phyloP scores from a whole-genome alignment of 768 basidiomycete genomes.

The Dioszegia aurantiaca region DNA sequence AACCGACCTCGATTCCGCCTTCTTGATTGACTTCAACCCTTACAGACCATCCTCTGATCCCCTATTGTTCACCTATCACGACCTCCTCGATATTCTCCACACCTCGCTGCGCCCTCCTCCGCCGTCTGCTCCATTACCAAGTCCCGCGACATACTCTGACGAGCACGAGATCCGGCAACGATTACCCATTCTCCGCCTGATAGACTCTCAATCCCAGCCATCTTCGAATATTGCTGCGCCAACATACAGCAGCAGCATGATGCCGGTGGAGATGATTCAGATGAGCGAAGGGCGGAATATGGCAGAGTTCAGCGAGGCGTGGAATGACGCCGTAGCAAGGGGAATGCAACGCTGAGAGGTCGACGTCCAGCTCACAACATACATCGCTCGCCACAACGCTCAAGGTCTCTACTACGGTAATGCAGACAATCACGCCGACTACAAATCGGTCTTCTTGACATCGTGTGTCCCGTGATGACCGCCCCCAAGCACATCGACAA shows the following conservation, averaged over 20 bases:
- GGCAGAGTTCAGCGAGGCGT: slow-evolving; percentile 65
- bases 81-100: slow-evolving; percentile 58
- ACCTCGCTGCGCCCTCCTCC: slow-evolving; percentile 15
- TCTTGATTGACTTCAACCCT: slow-evolving; percentile 88
- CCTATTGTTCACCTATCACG: slow-evolving; percentile 77
- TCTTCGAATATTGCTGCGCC: slow-evolving; percentile 67
- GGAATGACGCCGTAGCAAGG: slow-evolving; percentile 49
- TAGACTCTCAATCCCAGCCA: slow-evolving; percentile 73
- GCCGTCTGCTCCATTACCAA: not conserved
- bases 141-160: too few species aligned
- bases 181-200: slow-evolving; percentile 54
- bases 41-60: slow-evolving; percentile 82
- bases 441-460: slow-evolving; percentile 11
- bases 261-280: slow-evolving; percentile 81
- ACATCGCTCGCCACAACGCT: too few species aligned
- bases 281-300: slow-evolving; percentile 71
- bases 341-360: slow-evolving; percentile 43
- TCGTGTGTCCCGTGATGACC: slow-evolving; percentile 1
- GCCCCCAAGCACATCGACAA: slow-evolving; percentile 11
- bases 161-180: slow-evolving; percentile 12
- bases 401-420: too few species aligned
- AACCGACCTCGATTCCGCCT: slow-evolving; percentile 69
- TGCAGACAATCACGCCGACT: too few species aligned
- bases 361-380: too few species aligned
- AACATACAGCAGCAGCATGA: slow-evolving; percentile 77